These are phyloP conservation scores for Thermothielavioides terrestris DNA, from an alignment of 495 filamentous ascomycete species.

Conservation along the genomic window DNA sequence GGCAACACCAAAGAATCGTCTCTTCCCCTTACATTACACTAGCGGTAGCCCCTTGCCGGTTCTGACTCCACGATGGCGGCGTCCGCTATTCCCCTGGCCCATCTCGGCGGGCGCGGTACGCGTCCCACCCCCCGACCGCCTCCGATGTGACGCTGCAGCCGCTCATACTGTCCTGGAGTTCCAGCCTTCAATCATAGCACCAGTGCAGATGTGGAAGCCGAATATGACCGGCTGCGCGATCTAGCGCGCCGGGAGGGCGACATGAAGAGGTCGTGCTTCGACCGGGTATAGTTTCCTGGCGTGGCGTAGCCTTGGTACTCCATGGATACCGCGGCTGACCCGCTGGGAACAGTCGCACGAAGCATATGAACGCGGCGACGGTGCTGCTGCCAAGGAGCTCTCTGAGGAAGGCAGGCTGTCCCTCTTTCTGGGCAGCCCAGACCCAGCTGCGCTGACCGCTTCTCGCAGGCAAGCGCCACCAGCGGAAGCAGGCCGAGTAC, in stretches of 20 bases:
- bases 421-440: conserved; percentile 3
- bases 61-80: conserved; percentile 19
- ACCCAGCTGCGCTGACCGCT: too few relatives aligned
- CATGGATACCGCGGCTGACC: not conserved
- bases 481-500: conserved; percentile 65
- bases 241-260: conserved; percentile 70
- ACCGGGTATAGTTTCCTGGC: conserved; percentile 41
- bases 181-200: conserved; percentile 75
- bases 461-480: conserved; percentile 78
- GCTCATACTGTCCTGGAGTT: not conserved
- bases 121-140: not conserved
- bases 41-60: not conserved
- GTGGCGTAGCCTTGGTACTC: not conserved
- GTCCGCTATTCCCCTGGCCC: conserved; percentile 57
- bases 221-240: conserved; percentile 86
- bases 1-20: not conserved
- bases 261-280: conserved; percentile 67
- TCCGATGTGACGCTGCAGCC: not conserved
- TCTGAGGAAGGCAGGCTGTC: conserved; percentile 67
- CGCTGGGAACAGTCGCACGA: conserved; percentile 36
- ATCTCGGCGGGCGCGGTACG: conserved; percentile 53
- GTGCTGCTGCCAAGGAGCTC: conserved; percentile 66
- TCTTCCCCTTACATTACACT: not conserved
- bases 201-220: conserved; percentile 59
- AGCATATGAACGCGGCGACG: conserved; percentile 74